Evolutionary conservation across 208 protist species (phyloP).

Genomic region (Acanthamoeba healyi): DNA sequence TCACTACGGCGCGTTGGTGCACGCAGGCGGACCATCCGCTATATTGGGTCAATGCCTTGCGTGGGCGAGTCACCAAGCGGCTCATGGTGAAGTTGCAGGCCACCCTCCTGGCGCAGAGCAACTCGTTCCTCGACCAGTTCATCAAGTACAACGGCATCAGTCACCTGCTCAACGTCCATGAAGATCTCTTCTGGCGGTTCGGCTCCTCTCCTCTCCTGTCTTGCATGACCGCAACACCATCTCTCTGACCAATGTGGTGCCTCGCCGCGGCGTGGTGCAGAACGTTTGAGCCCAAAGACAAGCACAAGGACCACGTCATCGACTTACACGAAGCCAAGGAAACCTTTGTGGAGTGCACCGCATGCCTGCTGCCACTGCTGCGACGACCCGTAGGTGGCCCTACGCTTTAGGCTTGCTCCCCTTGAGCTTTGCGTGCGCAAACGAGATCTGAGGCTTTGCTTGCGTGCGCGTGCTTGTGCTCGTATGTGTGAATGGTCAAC

Average conservation of each 20-base stretch:
- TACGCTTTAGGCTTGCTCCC: background rate
- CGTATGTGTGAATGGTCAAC: background rate
- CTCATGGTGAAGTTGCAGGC: conserved; percentile 9
- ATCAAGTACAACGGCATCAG: conserved; percentile 35
- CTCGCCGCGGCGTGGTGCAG: too few species aligned
- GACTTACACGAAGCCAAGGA: background rate
- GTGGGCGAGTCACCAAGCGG: conserved; percentile 36
- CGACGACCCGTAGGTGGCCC: background rate
- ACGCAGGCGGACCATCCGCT: background rate
- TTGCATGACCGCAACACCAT: too few species aligned
- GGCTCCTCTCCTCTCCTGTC: too few species aligned
- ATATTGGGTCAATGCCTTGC: conserved; percentile 38
- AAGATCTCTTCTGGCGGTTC: conserved; percentile 61
- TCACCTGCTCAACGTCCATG: conserved; percentile 25
- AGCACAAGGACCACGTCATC: conserved; percentile 6
- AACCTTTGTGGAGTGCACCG: conserved; percentile 10
- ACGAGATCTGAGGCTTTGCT: background rate
- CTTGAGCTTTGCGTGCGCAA: background rate
- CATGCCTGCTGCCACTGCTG: background rate
- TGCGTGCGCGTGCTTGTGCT: background rate
- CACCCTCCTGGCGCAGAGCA: background rate
- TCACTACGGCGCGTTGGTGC: background rate
- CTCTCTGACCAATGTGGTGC: too few species aligned
- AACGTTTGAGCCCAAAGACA: conserved; percentile 7
- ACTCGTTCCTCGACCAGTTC: conserved; percentile 16